Conservation (phyloP, 1,284 basidiomycete genomes). For the Wolfiporia cocos region DNA sequence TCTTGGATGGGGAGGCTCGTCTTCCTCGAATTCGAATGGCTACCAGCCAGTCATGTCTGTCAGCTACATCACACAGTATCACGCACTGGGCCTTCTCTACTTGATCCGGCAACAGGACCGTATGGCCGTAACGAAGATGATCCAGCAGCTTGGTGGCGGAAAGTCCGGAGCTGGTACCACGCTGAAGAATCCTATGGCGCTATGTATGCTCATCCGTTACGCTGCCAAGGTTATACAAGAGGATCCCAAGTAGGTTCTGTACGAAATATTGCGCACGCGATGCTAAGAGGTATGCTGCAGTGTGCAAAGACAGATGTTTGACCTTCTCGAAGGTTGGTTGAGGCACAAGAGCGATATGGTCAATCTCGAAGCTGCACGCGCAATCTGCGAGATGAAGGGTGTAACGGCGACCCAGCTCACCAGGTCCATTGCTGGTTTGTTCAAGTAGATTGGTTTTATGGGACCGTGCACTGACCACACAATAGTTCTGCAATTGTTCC, state of each 20-base stretch:
- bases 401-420: conserved; percentile 76
- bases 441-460: too few species aligned
- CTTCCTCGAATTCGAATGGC: conserved; percentile 41
- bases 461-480: too few species aligned
- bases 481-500: conserved; percentile 87
- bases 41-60: conserved; percentile 82
- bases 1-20: conserved; percentile 63
- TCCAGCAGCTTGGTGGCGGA: conserved; percentile 91
- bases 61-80: conserved; percentile 95
- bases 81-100: conserved; percentile 92
- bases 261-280: background rate
- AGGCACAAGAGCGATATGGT: conserved; percentile 99
- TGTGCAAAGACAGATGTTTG: conserved; percentile 88
- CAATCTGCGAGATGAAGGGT: conserved; percentile 93
- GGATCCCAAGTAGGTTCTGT: conserved; percentile 79
- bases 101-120: conserved; percentile 95
- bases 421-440: conserved; percentile 81
- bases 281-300: conserved; percentile 36
- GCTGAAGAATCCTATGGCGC: conserved; percentile 94
- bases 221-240: conserved; percentile 98
- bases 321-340: conserved; percentile 92
- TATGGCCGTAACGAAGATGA: conserved; percentile 99
- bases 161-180: conserved; percentile 80
- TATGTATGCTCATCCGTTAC: conserved; percentile 98
- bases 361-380: conserved; percentile 97